These are phyloP conservation scores for Podospora pseudopauciseta DNA, from an alignment of 495 filamentous ascomycete genomes.

Conservation along the genomic window DNA sequence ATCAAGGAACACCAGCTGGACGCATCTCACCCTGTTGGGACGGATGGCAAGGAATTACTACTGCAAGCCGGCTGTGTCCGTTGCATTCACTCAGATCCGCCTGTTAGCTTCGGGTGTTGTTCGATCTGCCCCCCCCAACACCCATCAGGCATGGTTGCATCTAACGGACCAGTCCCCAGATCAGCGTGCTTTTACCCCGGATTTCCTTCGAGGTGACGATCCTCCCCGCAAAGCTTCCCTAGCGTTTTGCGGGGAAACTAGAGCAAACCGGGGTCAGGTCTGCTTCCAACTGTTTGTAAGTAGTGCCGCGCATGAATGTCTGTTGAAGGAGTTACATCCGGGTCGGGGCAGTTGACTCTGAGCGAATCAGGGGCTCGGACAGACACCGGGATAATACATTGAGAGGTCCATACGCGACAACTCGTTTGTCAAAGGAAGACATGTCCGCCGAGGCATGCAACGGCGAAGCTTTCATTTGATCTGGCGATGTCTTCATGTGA, in stretches of 20 bases:
- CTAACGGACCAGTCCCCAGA: not conserved
- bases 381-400: not conserved
- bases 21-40: not conserved
- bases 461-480: conserved; percentile 7
- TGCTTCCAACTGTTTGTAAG: not conserved
- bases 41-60: not conserved
- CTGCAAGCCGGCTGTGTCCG: not conserved
- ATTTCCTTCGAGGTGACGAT: conserved; percentile 1
- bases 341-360: not conserved
- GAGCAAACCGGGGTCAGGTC: not conserved
- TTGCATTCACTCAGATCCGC: not conserved
- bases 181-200: conserved; percentile 11
- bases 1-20: not conserved
- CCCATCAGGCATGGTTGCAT: not conserved
- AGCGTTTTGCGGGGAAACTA: conserved; percentile 9
- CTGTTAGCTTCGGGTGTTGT: not conserved
- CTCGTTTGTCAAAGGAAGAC: not conserved
- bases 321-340: not conserved
- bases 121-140: not conserved
- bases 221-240: not conserved
- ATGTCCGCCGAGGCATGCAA: conserved; percentile 15
- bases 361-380: not conserved
- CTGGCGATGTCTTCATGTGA: not conserved
- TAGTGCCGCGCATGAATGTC: not conserved
- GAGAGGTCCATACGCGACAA: not conserved